These are phyloP conservation scores for Nyssa sinensis DNA, from an alignment of 148 eudicot genomes.

Conservation along the genomic window DNA sequence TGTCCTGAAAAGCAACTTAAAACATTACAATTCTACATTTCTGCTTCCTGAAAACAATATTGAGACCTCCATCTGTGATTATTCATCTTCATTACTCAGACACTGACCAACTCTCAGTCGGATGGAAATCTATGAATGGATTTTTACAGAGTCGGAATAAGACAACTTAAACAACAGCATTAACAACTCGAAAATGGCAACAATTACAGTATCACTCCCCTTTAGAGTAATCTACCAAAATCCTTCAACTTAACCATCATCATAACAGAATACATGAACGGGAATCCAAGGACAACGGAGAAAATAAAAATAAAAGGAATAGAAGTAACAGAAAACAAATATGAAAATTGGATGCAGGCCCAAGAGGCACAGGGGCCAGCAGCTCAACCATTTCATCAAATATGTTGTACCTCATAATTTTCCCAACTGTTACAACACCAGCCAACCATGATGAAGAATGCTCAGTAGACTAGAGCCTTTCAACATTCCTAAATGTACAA, in stretches of 20 bases:
- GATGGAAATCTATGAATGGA: neutral
- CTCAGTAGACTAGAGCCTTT: neutral
- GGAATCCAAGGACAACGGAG: neutral
- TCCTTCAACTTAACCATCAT: neutral
- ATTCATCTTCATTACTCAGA: neutral
- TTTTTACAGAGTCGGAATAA: neutral
- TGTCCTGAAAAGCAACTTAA: too few relatives aligned
- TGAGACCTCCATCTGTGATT: too few relatives aligned
- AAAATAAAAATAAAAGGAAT: neutral
- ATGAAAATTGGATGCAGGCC: neutral
- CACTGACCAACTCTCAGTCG: neutral
- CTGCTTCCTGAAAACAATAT: too few relatives aligned
- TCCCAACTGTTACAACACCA: neutral
- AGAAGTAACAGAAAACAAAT: neutral
- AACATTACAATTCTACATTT: too few relatives aligned
- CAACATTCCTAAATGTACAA: conserved; percentile 1
- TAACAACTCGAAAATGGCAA: neutral
- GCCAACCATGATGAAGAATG: neutral
- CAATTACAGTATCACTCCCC: neutral
- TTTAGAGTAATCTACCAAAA: neutral
- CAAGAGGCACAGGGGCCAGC: conserved; percentile 5
- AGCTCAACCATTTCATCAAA: neutral
- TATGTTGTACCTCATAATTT: conserved; percentile 1
- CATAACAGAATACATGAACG: neutral
- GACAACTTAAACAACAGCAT: neutral